Base-by-base conservation (phyloP, 2,329 filamentous ascomycete species). In the Tolypocladium ophioglossoides region DNA sequence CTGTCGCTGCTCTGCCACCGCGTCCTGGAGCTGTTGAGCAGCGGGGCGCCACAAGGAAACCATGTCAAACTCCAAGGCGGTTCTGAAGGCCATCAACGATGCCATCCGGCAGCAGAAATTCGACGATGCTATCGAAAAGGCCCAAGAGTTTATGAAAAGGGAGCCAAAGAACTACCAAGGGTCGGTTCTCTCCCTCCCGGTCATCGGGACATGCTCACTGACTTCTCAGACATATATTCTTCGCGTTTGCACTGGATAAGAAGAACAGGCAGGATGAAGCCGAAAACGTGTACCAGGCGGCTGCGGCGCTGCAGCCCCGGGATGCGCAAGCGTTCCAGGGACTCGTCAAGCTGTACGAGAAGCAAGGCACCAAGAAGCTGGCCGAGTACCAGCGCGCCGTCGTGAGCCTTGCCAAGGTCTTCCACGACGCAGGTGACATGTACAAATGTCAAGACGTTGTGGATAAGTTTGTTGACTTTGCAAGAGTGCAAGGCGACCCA, bases 311-410 rank as follows among this genome's bases (percentile, higher is more conserved):
- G 57, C 91, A 89, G 59, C 82, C 85, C 1, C 76, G 82, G 20
- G 91, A 96, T 61, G 75, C 83, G n/a, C 87, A 92, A 63, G 88
- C 88, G 60, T 97, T 89, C 90, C 88, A 96, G 67, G 94, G 94
- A 1, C 75, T 99, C 48, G 80, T 94, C 68, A 88, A 85, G 64
- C 71, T 97, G 34, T 96, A 90, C 66, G 89, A 96, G 71, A 86
- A 83, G 62, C 87, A 91, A 64, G 85, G 82, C 18, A 70, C 74
- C 34, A 78, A 79, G 53, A 88, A 86, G 63, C 73, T 97, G 16
- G 78, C 82, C 53, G 79, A 85, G 50, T 96, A 96, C 65, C 85
- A 87, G 50, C 74, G 83, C 48, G 88, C 87, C 1, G 86, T 85
- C 2, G 69, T 91, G 55, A 84, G 79, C 56, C 76, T 97, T 47